Evolutionary conservation across 371 early-diverging fungal genomes (phyloP), one percentile per base, ranked within the genome.

Genomic region (Dipsacomyces acuminosporus): DNA sequence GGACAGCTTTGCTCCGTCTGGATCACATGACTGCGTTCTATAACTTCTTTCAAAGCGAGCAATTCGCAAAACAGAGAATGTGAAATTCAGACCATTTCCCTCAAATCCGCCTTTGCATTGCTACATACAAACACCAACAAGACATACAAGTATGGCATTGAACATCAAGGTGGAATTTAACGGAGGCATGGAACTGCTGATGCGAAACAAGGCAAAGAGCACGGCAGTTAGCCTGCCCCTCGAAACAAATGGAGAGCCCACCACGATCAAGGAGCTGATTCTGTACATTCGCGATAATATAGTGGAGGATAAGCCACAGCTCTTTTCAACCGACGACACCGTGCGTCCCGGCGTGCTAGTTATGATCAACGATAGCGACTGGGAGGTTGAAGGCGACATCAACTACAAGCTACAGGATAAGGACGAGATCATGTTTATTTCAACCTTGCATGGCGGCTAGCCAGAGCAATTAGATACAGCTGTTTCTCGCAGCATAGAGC

Each of bases 341-440:
- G 91, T 96, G 87, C 88, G 96, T 9, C 93, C 97, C 2, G 98
- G 98, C 11, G 92, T 96, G 51, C 76, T 98, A 15, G 96, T 96
- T 7, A 75, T 98, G 40, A 84, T 96, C 44, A 98, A 98, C 57
- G 91, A 92, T 36, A 80, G 83, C 3, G 98, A 98, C 70, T 98
- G 96, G 96, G 98, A 96, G 65, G 76, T 98, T 34, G 91, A 91
- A 65, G 96, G 92, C 25, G 91, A 88, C 59, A 71, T 87, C 19
- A 87, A 91, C 41, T 93, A 94, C 64, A 75, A 78, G 51, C 53
- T 95, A 41, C 59, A 86, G 56, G 78, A 87, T 41, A 76, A 78
- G 24, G 95, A 94, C 65, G 78, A 79, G 35, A 86, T 97, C 44
- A 86, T 89, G 21, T 96, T 98, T 71, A 95, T 98, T 51, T 93